These are phyloP conservation scores for Lagerstroemia speciosa DNA, from an alignment of 345 rosid species.

Conservation along the genomic window DNA sequence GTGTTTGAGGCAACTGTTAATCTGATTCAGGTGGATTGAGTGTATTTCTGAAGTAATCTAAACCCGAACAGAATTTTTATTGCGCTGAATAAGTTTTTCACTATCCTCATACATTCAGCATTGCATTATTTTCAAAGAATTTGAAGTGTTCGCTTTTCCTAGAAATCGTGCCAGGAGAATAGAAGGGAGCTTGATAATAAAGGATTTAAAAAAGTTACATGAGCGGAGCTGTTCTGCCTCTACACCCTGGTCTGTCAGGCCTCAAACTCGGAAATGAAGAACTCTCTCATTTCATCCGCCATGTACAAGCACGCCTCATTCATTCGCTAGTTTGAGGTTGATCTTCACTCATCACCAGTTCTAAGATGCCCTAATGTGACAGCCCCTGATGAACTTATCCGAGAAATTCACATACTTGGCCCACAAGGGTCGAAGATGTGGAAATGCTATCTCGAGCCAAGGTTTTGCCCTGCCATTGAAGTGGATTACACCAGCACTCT, in stretches of 20 bases:
- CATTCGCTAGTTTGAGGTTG: conserved; percentile 5
- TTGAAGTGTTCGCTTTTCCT: neutral
- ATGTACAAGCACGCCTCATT: conserved; percentile 1
- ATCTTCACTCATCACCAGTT: conserved; percentile 11
- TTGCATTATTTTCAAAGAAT: neutral
- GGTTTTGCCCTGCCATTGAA: conserved; percentile 98
- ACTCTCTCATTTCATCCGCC: conserved; percentile 6
- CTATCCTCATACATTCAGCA: neutral
- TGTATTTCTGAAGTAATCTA: neutral
- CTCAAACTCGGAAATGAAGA: neutral
- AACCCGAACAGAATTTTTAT: neutral
- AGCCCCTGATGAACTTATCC: conserved; percentile 79
- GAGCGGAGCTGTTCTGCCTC: conserved; percentile 8
- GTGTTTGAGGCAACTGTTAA: neutral
- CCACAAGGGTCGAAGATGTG: conserved; percentile 80
- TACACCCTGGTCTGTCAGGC: conserved; percentile 1
- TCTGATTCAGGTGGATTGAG: neutral
- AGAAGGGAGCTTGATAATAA: neutral
- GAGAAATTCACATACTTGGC: conserved; percentile 69
- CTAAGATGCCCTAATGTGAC: conserved; percentile 61
- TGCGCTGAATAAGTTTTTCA: neutral
- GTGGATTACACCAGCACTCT: conserved; percentile 82
- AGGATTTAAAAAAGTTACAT: conserved; percentile 6
- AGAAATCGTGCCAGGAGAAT: conserved; percentile 9
- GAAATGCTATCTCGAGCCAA: conserved; percentile 93